A percentile compares a stretch with the other conserved stretches of the same genome.
Conservation (phyloP, 108 stramenopile species). For the Seminavis robusta region DNA sequence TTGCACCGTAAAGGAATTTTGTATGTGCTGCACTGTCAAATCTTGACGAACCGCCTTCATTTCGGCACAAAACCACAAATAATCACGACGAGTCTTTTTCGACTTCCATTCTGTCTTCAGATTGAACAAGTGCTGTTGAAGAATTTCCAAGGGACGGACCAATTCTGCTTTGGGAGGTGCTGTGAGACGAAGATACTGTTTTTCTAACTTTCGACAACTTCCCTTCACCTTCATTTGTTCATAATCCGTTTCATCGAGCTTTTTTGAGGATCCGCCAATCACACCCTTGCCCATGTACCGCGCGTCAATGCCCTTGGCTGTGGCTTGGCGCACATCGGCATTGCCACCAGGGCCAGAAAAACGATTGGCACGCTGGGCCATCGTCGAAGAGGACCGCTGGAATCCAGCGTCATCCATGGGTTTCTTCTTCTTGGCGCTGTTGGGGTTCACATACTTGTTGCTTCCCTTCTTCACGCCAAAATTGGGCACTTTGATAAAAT, state of each 20-base stretch:
- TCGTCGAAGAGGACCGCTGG: slow-evolving; percentile 23
- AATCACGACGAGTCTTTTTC: slow-evolving; percentile 36
- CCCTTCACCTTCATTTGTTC: slow-evolving; percentile 79
- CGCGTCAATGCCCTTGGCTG: slow-evolving; percentile 15
- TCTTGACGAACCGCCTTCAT: slow-evolving; percentile 93
- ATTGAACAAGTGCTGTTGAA: slow-evolving; percentile 54
- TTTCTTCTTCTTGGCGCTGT: slow-evolving; percentile 12
- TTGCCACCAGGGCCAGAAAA: slow-evolving; percentile 63
- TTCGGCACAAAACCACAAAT: slow-evolving; percentile 91
- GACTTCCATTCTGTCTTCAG: slow-evolving; percentile 35
- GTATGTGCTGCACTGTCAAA: slow-evolving; percentile 89
- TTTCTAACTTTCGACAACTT: slow-evolving; percentile 65
- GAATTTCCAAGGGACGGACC: slow-evolving; percentile 60
- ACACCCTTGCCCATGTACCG: slow-evolving; percentile 68
- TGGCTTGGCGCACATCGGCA: slow-evolving; percentile 5
- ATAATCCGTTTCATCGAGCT: slow-evolving; percentile 57
- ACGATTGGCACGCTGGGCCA: slow-evolving; percentile 53
- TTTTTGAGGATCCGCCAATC: slow-evolving; percentile 48
- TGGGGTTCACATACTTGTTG: background rate
- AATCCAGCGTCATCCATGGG: slow-evolving; percentile 33
- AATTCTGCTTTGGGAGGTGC: slow-evolving; percentile 64
- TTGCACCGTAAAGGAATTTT: slow-evolving; percentile 83
- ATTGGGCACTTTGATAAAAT: too few species aligned
- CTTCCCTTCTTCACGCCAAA: too few species aligned
- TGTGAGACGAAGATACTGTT: slow-evolving; percentile 81